A percentile compares a stretch with the other conserved stretches of the same genome.
Evolutionary conservation across 306 rosid species (phyloP).

Genomic region (Casuarina equisetifolia): DNA sequence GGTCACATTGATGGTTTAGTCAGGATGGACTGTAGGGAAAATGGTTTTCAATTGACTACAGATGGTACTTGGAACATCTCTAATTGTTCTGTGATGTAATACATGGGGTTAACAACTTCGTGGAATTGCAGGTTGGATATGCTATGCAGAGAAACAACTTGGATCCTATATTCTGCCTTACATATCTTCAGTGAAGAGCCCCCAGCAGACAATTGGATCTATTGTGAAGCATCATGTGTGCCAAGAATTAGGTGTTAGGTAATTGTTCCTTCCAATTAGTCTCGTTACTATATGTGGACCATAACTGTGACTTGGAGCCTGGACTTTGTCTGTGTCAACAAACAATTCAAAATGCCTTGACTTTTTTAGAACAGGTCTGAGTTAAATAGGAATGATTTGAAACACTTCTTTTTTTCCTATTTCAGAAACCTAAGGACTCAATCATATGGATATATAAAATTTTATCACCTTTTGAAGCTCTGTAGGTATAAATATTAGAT

Average conservation of each 20-base stretch:
- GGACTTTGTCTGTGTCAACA: no score
- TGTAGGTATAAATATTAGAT: not conserved
- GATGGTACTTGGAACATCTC: not conserved
- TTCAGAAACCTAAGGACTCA: no score
- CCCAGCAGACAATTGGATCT: constrained; percentile 87
- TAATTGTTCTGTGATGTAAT: not conserved
- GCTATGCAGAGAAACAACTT: constrained; percentile 97
- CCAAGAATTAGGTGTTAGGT: constrained; percentile 77
- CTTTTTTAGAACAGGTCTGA: no score
- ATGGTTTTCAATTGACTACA: not conserved
- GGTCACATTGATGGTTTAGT: not conserved
- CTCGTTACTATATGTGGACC: not conserved
- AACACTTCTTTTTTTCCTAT: no score
- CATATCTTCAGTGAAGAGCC: constrained; percentile 89
- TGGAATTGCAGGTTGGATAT: constrained; percentile 81
- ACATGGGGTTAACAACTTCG: not conserved
- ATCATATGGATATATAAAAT: no score
- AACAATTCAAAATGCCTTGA: no score
- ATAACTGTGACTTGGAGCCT: not conserved
- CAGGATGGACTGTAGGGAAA: not conserved
- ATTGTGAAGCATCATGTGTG: constrained; percentile 64
- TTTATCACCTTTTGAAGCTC: not conserved
- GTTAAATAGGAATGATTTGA: no score
- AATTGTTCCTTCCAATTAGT: constrained; percentile 22
- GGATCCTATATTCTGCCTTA: constrained; percentile 80